phyloP scores from a whole-genome alignment of 805 yeast genomes.

The Candida odintsovae region DNA sequence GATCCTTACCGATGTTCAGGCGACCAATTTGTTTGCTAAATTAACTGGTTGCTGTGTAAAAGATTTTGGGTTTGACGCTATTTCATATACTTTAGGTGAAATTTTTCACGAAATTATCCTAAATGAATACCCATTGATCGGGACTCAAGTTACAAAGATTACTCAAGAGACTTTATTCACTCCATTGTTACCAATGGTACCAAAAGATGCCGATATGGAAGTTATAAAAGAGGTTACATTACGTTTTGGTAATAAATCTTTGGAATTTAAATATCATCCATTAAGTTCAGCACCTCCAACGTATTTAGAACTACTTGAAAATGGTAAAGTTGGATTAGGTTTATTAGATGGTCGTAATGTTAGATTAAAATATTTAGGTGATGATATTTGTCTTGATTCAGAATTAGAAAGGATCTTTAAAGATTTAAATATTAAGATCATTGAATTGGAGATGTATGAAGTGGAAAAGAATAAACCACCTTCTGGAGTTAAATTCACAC shows the following conservation, averaged over 20 bases:
- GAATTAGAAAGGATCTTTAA: slow-evolving; percentile 16
- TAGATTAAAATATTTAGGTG: slow-evolving; percentile 14
- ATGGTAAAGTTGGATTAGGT: slow-evolving; percentile 63
- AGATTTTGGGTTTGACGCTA: slow-evolving; percentile 74
- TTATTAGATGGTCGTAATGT: slow-evolving; percentile 11
- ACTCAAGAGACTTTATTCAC: slow-evolving; percentile 20
- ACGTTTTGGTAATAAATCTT: slow-evolving; percentile 45
- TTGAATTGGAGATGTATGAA: slow-evolving; percentile 20
- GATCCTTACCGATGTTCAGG: slow-evolving; percentile 41
- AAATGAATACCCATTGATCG: slow-evolving; percentile 59
- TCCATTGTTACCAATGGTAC: slow-evolving; percentile 27
- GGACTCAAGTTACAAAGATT: slow-evolving; percentile 30
- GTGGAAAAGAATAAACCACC: slow-evolving; percentile 5
- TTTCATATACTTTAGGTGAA: slow-evolving; percentile 62
- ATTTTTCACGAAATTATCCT: slow-evolving; percentile 56
- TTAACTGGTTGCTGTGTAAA: slow-evolving; percentile 65
- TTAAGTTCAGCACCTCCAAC: slow-evolving; percentile 76
- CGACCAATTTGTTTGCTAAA: slow-evolving; percentile 49
- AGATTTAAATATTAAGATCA: slow-evolving; percentile 6
- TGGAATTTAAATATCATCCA: slow-evolving; percentile 62
- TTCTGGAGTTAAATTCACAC: slow-evolving; percentile 17
- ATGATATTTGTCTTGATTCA: slow-evolving; percentile 12
- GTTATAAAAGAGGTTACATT: slow-evolving; percentile 36
- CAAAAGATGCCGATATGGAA: slow-evolving; percentile 30
- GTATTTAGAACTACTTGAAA: slow-evolving; percentile 66